Base-by-base conservation (phyloP, 345 rosid species). In the Gossypioides kirkii region DNA sequence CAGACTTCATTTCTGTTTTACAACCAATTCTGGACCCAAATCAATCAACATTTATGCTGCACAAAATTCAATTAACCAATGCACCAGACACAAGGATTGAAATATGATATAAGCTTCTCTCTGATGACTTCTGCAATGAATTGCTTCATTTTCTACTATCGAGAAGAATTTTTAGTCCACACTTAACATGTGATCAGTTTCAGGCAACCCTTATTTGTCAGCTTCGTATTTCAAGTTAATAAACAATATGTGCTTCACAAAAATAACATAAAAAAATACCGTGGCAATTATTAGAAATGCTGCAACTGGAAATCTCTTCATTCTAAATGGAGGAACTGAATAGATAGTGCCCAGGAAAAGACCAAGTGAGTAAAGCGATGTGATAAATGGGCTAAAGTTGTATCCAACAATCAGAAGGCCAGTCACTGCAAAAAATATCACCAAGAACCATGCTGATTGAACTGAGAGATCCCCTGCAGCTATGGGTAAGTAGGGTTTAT, bases 391-490 rank as follows among this genome's bases (percentile, higher is more conserved):
- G 67, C 97, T 97, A 78, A 91, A 94, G 87, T 88, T 90, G 49
- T 79, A 76, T 66, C 86, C 94, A 42, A 92, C 97, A 74, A 89
- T 87, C 76, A 78, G 66, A 58, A 89, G 82, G 69, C 98, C 98
- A 20, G 90, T 66, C 77, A 88, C 82, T 42, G 92, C 93, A 80
- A 94, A 91, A 81, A 82, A 81, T 75, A 87, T 75, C 80, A 94
- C 98, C 90, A 94, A 72, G 60, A 85, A 69, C 98, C 98, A 94
- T 22, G 98, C 98, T 70, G 89, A 83, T 77, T 88, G 89, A 74
- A 90, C 90, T 32, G 97, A 91, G 50, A 94, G 97, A 82, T 94
- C 98, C 76, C 98, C 98, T 22, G 98, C 97, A 81, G 97, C 98
- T 79, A 94, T 90, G 67, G 97, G 98, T 78, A 94, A 85, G 82